These are phyloP conservation scores for Polyporus tsugae DNA, from an alignment of 1,284 basidiomycete genomes.

Conservation along the genomic window DNA sequence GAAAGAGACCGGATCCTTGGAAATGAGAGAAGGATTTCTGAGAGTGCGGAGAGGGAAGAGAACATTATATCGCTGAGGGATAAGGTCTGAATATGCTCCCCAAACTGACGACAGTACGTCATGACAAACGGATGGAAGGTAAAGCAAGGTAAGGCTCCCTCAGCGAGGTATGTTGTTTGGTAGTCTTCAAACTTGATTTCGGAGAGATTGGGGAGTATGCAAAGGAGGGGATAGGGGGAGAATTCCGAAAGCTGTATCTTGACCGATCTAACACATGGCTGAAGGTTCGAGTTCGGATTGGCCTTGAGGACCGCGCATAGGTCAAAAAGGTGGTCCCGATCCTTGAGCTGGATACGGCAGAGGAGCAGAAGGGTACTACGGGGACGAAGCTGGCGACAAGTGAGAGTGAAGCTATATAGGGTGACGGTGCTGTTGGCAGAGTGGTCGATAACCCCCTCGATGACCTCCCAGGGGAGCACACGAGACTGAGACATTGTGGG, in stretches of 20 bases:
- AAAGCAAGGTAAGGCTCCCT: no score
- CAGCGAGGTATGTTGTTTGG: neutral
- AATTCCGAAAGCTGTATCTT: neutral
- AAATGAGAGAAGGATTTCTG: neutral
- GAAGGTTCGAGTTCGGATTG: neutral
- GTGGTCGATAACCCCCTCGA: slow-evolving; percentile 6
- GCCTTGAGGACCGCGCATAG: neutral
- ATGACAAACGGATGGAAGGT: neutral
- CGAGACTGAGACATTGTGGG: neutral
- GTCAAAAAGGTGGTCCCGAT: neutral
- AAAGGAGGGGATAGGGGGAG: neutral
- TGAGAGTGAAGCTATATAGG: neutral
- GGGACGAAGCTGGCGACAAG: slow-evolving; percentile 2
- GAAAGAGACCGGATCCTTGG: neutral
- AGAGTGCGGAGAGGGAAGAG: neutral
- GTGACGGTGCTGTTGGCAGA: neutral
- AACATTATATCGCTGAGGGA: neutral
- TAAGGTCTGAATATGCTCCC: neutral
- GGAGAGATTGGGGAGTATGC: neutral
- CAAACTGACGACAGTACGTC: neutral
- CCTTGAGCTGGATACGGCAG: neutral
- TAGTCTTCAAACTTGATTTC: neutral
- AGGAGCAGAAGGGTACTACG: neutral
- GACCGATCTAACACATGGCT: neutral
- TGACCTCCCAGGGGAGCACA: slow-evolving; percentile 6